Base-by-base conservation (phyloP, 1,284 basidiomycete species). In the Farysia itapuensis region DNA sequence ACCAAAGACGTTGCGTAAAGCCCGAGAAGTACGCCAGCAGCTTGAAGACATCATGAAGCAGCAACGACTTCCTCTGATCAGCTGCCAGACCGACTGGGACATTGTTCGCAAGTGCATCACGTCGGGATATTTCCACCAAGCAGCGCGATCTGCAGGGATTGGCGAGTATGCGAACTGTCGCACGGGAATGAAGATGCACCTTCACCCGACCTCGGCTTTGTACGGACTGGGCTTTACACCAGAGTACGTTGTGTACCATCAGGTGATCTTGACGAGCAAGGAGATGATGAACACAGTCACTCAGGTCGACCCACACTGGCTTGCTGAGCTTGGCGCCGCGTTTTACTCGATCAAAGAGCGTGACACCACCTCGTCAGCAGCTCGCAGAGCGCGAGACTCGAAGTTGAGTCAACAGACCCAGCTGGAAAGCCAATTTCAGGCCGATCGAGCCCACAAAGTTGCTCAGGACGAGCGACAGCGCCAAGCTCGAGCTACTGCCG, bases 61-160 rank as follows among this genome's bases (percentile, higher is more conserved):
- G 77, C 93, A 97, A 78, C 96, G 95, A 80, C 89, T 98, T 84
- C 86, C 86, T 28, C 78, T 93, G 15, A 83, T 90, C 56, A 89
- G 90, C 4, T 89, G 86, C 35, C 91, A 91, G 2, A 97, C 91
- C 0, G 93, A 98, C 77, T 98, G 93, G 80, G 95, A 98, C 73
- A 79, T 93, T 16, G 83, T 98, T 66, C 91, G 94, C 73, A 98
- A 96, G 83, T 92, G 92, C 18, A 97, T 99, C 69, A 87, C 91
- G 34, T 89, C 93, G 13, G 95, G 94, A 19, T 99, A 97, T 80
- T 99, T 99, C 83, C 95, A 98, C 78, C 95, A 98, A 79, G 93
- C 95, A 1, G 94, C 94, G 8, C 82, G 91, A 59, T 93, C 95
- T 30, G 98, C 97, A 80, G 94, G 94, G 74, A 95, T 98, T 53